Conservation (phyloP, 169 alveolate species). For the Hepatocystis sp. region DNA sequence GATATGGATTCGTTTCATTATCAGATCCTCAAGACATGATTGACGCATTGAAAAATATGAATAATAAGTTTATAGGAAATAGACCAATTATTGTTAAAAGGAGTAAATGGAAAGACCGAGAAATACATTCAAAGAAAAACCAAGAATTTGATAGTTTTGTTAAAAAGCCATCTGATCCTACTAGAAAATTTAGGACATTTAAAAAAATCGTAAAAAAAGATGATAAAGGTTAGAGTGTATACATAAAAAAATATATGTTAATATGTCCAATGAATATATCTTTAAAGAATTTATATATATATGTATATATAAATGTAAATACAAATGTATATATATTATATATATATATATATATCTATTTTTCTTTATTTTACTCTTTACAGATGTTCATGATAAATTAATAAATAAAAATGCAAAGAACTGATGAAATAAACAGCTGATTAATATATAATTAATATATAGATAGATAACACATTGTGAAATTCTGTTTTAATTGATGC, state of each 20-base stretch:
- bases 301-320: background rate
- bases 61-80: conserved; percentile 95
- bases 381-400: conserved; percentile 68
- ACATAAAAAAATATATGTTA: no score
- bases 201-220: conserved; percentile 81
- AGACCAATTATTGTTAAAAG: conserved; percentile 94
- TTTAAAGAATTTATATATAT: background rate
- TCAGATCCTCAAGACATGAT: conserved; percentile 94
- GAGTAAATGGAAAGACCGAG: conserved; percentile 96
- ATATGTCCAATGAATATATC: background rate
- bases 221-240: conserved; percentile 79
- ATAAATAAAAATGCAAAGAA: conserved; percentile 35
- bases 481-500: no score
- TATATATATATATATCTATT: conserved; percentile 10
- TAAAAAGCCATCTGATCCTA: conserved; percentile 77
- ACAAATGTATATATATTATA: conserved; percentile 8
- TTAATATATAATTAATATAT: no score
- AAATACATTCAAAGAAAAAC: conserved; percentile 86
- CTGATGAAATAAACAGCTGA: background rate
- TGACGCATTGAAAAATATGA: conserved; percentile 96
- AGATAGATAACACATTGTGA: no score
- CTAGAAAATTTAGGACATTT: conserved; percentile 83
- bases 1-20: conserved; percentile 96
- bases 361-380: background rate
- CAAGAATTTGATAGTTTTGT: conserved; percentile 77